Evolutionary conservation across 2,329 filamentous ascomycete species (phyloP).

Genomic region (Paraphaeosphaeria minitans): DNA sequence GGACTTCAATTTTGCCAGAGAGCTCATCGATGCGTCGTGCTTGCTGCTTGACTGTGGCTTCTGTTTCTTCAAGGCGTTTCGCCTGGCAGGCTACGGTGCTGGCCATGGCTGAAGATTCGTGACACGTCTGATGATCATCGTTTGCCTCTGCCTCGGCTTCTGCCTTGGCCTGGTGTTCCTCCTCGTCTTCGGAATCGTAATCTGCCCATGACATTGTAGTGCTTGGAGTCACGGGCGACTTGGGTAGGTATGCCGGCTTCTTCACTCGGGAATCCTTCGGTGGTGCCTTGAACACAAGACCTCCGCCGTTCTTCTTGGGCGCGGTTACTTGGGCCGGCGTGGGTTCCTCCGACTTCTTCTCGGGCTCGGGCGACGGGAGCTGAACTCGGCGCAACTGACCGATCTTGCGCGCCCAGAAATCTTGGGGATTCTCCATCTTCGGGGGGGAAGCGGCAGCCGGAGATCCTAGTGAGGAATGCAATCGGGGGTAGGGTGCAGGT

Average conservation of each 20-base stretch:
- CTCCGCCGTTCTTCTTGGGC: background rate
- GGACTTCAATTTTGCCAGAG: constrained; percentile 14
- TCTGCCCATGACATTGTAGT: constrained; percentile 3
- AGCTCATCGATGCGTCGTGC: constrained; percentile 17
- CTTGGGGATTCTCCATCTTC: background rate
- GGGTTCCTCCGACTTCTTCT: background rate
- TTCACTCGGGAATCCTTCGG: background rate
- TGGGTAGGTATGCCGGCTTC: background rate
- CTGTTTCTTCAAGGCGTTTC: background rate
- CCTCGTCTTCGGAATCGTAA: background rate
- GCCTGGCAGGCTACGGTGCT: background rate
- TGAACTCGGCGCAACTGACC: background rate
- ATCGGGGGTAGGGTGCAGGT: background rate
- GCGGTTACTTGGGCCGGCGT: background rate
- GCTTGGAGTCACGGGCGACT: background rate
- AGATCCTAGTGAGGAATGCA: background rate
- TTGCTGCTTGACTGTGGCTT: background rate
- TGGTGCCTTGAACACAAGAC: background rate
- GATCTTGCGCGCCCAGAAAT: constrained; percentile 3
- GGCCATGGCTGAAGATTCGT: background rate
- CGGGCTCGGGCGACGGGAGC: background rate
- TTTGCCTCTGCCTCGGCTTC: background rate
- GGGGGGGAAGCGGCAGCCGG: background rate
- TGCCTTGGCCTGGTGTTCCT: background rate
- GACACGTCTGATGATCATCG: background rate